Evolutionary conservation across 768 basidiomycete species (phyloP).

Genomic region (Hebeloma cylindrosporum): DNA sequence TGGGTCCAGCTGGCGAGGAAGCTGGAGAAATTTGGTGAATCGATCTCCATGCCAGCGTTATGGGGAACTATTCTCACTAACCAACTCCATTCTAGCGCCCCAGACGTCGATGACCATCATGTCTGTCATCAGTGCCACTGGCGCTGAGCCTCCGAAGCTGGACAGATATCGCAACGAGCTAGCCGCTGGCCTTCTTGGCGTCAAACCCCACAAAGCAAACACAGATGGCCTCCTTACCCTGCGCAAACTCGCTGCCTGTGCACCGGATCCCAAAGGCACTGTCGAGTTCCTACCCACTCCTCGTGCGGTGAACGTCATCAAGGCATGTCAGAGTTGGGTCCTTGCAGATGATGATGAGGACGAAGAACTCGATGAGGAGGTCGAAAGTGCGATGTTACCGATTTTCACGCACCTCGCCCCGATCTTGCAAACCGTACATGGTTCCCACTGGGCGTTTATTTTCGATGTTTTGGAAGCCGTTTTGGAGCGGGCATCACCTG

Average conservation of each 20-base stretch:
- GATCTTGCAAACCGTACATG: constrained; percentile 82
- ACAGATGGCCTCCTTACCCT: constrained; percentile 68
- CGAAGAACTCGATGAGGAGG: constrained; percentile 71
- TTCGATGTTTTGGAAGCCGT: constrained; percentile 88
- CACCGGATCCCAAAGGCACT: constrained; percentile 78
- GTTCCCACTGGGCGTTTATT: constrained; percentile 90
- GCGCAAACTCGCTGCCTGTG: constrained; percentile 65
- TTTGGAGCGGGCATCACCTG: constrained; percentile 51
- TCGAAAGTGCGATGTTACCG: constrained; percentile 75
- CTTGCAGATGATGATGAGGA: constrained; percentile 60
- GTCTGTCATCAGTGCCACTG: constrained; percentile 55
- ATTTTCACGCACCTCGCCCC: constrained; percentile 79
- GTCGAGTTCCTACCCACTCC: constrained; percentile 82
- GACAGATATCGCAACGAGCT: constrained; percentile 88
- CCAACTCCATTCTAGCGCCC: constrained; percentile 49
- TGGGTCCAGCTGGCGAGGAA: constrained; percentile 76
- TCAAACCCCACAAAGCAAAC: constrained; percentile 62
- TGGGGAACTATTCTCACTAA: background rate
- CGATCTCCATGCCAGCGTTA: background rate
- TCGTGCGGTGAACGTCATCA: constrained; percentile 84
- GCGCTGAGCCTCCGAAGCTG: constrained; percentile 68
- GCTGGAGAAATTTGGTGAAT: constrained; percentile 61
- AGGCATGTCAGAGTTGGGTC: constrained; percentile 84
- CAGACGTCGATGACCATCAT: constrained; percentile 68
- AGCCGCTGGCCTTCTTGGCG: constrained; percentile 74